A percentile compares a stretch with the other conserved stretches of the same genome.
Conservation (phyloP, 148 eudicot genomes). For the Vaccinium myrtillus region DNA sequence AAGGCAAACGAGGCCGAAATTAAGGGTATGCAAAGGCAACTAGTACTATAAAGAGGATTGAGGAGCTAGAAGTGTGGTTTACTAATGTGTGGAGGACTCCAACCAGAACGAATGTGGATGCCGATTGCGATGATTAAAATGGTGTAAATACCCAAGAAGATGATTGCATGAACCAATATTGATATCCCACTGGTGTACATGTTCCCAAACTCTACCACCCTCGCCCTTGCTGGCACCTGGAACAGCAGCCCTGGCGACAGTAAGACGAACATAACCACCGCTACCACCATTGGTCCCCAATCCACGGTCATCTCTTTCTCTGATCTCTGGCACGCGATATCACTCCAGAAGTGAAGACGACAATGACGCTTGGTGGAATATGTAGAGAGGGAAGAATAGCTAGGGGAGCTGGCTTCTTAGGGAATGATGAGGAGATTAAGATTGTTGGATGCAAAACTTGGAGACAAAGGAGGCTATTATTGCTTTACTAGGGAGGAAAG, state of each 20-base stretch:
- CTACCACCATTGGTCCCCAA: constrained; percentile 14
- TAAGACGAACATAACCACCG: background rate
- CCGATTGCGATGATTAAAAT: constrained; percentile 7
- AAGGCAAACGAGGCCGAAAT: background rate
- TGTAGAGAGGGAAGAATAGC: background rate
- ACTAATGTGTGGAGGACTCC: background rate
- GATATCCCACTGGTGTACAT: constrained; percentile 17
- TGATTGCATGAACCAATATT: constrained; percentile 10
- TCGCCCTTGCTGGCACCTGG: constrained; percentile 14
- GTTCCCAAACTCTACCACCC: constrained; percentile 19
- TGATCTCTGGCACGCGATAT: background rate
- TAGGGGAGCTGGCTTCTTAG: background rate
- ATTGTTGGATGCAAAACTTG: constrained; percentile 15
- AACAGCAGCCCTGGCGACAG: constrained; percentile 16
- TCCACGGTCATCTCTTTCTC: constrained; percentile 7
- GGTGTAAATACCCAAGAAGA: constrained; percentile 9
- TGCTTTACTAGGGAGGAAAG: constrained; percentile 12
- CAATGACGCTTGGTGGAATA: background rate
- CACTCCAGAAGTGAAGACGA: background rate
- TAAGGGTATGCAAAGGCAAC: background rate
- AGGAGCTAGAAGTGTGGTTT: constrained; percentile 3
- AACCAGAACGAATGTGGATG: constrained; percentile 8
- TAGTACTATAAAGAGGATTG: background rate
- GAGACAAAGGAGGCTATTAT: background rate
- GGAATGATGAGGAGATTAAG: background rate